Conservation (phyloP, 148 eudicot species). For the Chenopodium suecicum region DNA sequence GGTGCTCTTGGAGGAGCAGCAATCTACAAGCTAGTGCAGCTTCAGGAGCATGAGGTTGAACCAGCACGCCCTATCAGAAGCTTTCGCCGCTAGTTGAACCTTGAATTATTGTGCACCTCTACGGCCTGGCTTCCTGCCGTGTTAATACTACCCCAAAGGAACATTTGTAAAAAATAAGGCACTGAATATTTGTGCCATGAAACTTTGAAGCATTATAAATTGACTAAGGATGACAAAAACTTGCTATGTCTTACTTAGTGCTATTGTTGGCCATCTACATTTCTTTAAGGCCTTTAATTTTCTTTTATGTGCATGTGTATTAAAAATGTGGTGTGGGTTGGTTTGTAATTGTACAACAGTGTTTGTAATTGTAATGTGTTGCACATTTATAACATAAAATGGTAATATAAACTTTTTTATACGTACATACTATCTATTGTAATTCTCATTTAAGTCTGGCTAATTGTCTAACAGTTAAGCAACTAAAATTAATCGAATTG, state of each 20-base stretch:
- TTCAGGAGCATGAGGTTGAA: conserved; percentile 62
- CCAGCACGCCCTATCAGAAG: conserved; percentile 68
- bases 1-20: conserved; percentile 86
- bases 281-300: background rate
- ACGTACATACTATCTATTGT: background rate
- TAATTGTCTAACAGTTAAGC: background rate
- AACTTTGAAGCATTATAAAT: conserved; percentile 5
- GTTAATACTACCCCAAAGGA: background rate
- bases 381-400: background rate
- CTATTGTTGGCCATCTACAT: background rate
- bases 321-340: background rate
- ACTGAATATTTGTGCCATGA: background rate
- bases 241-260: conserved; percentile 1
- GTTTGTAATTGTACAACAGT: background rate
- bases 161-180: conserved; percentile 16
- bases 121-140: background rate
- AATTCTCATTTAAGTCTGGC: background rate
- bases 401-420: conserved; percentile 11
- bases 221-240: conserved; percentile 1
- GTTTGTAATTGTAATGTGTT: background rate
- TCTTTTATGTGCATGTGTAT: background rate
- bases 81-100: conserved; percentile 64
- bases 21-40: conserved; percentile 75
- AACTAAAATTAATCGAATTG: background rate
- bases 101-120: background rate